Percentiles rank a stretch among this genome's conserved stretches.
Conservation (phyloP, 2,329 filamentous ascomycete genomes). For the Talaromyces sp. region DNA sequence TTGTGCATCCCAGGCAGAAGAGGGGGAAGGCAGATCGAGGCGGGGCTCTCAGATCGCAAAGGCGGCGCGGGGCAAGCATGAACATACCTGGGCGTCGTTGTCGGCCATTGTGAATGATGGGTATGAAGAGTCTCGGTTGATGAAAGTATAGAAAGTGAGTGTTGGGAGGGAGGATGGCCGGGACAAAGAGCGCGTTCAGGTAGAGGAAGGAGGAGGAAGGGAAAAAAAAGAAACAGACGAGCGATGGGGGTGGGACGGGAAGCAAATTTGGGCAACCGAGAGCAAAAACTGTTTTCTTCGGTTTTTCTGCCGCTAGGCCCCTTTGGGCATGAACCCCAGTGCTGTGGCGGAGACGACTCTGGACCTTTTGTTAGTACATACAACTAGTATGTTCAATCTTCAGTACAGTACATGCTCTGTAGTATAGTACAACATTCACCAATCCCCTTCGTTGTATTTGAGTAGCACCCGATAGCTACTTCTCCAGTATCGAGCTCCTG, state of each 20-base stretch:
- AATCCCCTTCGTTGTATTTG: neutral
- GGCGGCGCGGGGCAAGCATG: slow-evolving; percentile 29
- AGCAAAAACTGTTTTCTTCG: slow-evolving; percentile 15
- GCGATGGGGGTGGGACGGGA: slow-evolving; percentile 16
- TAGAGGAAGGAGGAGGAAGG: slow-evolving; percentile 17
- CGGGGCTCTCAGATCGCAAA: slow-evolving; percentile 19
- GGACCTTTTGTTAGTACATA: too few species aligned
- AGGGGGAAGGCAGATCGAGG: slow-evolving; percentile 5
- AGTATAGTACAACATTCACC: neutral
- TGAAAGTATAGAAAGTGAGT: slow-evolving; percentile 2
- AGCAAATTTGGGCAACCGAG: slow-evolving; percentile 14
- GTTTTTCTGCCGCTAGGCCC: slow-evolving; percentile 15
- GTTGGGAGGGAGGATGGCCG: slow-evolving; percentile 11
- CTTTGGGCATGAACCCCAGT: slow-evolving; percentile 11
- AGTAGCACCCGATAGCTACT: neutral
- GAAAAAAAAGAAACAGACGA: slow-evolving; percentile 22
- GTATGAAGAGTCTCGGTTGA: slow-evolving; percentile 8
- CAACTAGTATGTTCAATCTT: too few species aligned
- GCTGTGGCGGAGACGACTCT: neutral
- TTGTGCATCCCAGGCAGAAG: slow-evolving; percentile 4
- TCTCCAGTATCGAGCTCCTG: neutral
- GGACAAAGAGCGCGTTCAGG: slow-evolving; percentile 16
- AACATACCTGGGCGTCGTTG: slow-evolving; percentile 60
- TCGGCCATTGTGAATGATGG: slow-evolving; percentile 60
- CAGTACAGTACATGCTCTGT: too few species aligned